These are phyloP conservation scores for Phaeoacremonium minimum DNA, from an alignment of 2,329 filamentous ascomycete species.

Conservation along the genomic window DNA sequence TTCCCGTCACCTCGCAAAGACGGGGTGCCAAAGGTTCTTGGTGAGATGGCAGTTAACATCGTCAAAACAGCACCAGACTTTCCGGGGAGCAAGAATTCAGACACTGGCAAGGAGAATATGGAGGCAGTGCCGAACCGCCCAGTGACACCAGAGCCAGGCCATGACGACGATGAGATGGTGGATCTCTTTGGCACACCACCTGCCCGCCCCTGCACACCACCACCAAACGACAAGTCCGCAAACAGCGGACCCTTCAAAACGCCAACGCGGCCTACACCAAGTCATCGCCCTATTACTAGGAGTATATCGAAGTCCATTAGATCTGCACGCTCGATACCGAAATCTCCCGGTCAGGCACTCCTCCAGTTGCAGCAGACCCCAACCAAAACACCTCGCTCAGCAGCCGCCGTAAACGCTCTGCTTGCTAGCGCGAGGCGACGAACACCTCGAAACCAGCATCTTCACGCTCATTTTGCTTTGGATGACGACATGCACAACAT, in stretches of 20 bases:
- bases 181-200: constrained; percentile 64
- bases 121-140: constrained; percentile 9
- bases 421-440: constrained; percentile 26
- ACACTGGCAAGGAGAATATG: constrained; percentile 38
- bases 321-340: constrained; percentile 33
- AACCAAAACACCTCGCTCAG: constrained; percentile 31
- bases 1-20: constrained; percentile 74
- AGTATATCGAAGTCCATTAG: constrained; percentile 55
- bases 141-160: constrained; percentile 25
- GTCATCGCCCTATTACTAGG: constrained; percentile 56
- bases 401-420: constrained; percentile 20
- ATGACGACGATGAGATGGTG: constrained; percentile 31
- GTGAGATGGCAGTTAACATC: constrained; percentile 51
- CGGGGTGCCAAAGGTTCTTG: constrained; percentile 56
- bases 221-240: constrained; percentile 41
- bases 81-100: constrained; percentile 27
- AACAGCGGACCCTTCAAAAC: constrained; percentile 52
- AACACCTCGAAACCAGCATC: constrained; percentile 32
- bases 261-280: constrained; percentile 57
- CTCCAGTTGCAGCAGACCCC: constrained; percentile 41
- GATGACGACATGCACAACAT: constrained; percentile 20
- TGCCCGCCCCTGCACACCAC: constrained; percentile 45
- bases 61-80: constrained; percentile 36
- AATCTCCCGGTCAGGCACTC: constrained; percentile 38
- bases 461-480: constrained; percentile 25